phyloP scores from a whole-genome alignment of 2,329 filamentous ascomycete species.

The Aphanocladium album region DNA sequence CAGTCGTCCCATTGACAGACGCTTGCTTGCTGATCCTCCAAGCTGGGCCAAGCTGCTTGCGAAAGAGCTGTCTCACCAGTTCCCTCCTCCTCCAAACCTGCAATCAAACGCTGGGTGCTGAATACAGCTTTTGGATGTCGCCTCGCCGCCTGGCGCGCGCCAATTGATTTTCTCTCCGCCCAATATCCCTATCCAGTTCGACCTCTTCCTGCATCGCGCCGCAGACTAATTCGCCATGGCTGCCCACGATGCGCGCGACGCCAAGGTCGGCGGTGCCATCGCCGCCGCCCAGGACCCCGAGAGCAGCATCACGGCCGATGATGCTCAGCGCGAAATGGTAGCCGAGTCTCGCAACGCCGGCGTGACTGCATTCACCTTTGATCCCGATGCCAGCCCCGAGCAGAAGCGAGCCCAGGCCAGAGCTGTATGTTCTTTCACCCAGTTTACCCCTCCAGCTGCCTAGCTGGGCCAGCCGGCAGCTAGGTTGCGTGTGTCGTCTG shows the following conservation, averaged over 20 bases:
- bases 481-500: too few species aligned
- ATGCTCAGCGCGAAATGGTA: slow-evolving; percentile 68
- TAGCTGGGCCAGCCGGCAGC: background rate
- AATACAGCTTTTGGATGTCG: slow-evolving; percentile 2
- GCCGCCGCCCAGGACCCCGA: slow-evolving; percentile 60
- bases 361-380: slow-evolving; percentile 74
- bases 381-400: slow-evolving; percentile 77
- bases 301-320: slow-evolving; percentile 60
- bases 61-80: background rate
- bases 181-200: background rate
- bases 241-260: slow-evolving; percentile 8
- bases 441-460: background rate
- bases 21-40: background rate
- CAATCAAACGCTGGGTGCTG: background rate
- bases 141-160: slow-evolving; percentile 11
- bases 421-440: slow-evolving; percentile 55
- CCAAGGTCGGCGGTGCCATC: slow-evolving; percentile 7
- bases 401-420: slow-evolving; percentile 77
- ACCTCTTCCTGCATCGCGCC: background rate
- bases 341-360: slow-evolving; percentile 76
- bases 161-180: slow-evolving; percentile 1
- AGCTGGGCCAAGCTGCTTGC: background rate
- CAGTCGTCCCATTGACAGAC: slow-evolving; percentile 7
- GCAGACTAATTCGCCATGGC: background rate
- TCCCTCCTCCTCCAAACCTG: background rate